Percentiles rank a stretch among this genome's conserved stretches.
These are phyloP conservation scores for Neolentinus lepideus DNA, from an alignment of 1,284 basidiomycete genomes.

Conservation along the genomic window DNA sequence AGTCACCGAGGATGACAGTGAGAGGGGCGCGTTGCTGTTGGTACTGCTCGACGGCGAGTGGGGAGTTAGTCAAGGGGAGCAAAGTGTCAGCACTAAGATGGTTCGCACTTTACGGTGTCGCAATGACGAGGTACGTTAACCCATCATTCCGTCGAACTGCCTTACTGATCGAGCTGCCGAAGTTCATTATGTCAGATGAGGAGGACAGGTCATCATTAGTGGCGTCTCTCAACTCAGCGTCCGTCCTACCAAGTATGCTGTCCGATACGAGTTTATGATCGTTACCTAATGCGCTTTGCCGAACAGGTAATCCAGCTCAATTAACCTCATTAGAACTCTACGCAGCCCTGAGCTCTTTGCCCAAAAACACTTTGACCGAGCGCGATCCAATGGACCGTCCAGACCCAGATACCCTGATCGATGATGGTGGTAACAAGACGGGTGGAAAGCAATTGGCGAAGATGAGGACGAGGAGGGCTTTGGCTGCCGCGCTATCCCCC, in stretches of 20 bases:
- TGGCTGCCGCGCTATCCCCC: slow-evolving; percentile 19
- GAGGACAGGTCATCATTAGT: slow-evolving; percentile 20
- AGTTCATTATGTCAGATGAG: slow-evolving; percentile 12
- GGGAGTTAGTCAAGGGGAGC: neutral
- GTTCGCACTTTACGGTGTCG: slow-evolving; percentile 17
- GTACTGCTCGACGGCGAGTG: slow-evolving; percentile 8
- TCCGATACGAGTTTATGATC: too few relatives aligned
- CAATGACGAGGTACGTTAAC: neutral
- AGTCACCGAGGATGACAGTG: neutral
- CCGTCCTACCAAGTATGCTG: slow-evolving; percentile 30
- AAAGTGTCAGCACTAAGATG: slow-evolving; percentile 8
- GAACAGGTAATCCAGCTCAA: slow-evolving; percentile 41
- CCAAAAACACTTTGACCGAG: slow-evolving; percentile 48
- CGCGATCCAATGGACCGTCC: slow-evolving; percentile 31
- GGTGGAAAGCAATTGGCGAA: slow-evolving; percentile 16
- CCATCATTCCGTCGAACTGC: slow-evolving; percentile 11
- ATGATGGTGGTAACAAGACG: neutral
- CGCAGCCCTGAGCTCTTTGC: slow-evolving; percentile 46
- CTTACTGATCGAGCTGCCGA: slow-evolving; percentile 12
- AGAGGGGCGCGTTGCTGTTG: slow-evolving; percentile 5
- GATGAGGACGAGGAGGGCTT: slow-evolving; percentile 22
- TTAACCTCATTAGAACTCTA: slow-evolving; percentile 56
- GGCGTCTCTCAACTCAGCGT: slow-evolving; percentile 31
- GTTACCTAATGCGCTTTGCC: neutral
- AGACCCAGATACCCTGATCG: slow-evolving; percentile 5